Evolutionary conservation across 148 eudicot species (phyloP).

Genomic region (Cornus suecica): DNA sequence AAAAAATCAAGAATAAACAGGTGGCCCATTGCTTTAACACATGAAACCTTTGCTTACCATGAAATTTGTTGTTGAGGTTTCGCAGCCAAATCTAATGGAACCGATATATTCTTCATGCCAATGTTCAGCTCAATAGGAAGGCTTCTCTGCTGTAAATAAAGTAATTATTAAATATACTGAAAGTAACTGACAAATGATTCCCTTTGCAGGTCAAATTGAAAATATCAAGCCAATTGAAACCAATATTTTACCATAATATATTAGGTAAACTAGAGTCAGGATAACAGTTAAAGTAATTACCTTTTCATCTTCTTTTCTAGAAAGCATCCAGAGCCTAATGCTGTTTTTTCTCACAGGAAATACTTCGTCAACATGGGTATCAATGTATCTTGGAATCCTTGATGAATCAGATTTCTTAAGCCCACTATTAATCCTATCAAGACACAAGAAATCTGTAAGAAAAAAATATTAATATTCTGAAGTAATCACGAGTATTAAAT

Average conservation of each 20-base stretch:
- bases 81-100: slow-evolving; percentile 28
- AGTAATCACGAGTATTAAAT: background rate
- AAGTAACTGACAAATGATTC: background rate
- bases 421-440: slow-evolving; percentile 38
- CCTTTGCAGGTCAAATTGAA: background rate
- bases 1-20: slow-evolving; percentile 10
- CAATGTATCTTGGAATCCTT: slow-evolving; percentile 59
- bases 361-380: slow-evolving; percentile 68
- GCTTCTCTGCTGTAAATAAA: slow-evolving; percentile 39
- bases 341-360: slow-evolving; percentile 70
- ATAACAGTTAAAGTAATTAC: slow-evolving; percentile 28
- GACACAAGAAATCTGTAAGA: slow-evolving; percentile 13
- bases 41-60: slow-evolving; percentile 19
- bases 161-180: background rate
- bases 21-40: background rate
- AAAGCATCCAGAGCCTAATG: slow-evolving; percentile 49
- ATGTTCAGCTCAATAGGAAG: slow-evolving; percentile 25
- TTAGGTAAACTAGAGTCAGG: background rate
- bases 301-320: slow-evolving; percentile 61
- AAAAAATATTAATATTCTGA: slow-evolving; percentile 3
- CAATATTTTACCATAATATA: background rate
- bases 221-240: background rate
- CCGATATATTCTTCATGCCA: slow-evolving; percentile 38
- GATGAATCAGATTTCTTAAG: slow-evolving; percentile 42
- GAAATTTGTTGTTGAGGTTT: slow-evolving; percentile 31